These are phyloP conservation scores for Arabidopsis lyrata DNA, from an alignment of 441 rosid species.

Conservation along the genomic window DNA sequence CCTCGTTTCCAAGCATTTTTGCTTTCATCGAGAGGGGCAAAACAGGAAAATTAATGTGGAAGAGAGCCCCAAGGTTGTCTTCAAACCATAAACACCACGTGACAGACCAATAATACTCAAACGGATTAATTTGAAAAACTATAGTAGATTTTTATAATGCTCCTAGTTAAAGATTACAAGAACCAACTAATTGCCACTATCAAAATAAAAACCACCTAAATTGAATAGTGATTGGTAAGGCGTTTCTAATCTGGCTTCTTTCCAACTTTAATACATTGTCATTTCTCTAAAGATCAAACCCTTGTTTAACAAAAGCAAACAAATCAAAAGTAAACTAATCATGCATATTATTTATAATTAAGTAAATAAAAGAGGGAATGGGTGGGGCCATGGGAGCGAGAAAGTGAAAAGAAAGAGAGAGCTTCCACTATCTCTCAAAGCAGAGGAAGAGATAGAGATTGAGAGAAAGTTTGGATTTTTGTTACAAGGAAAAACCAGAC, in stretches of 20 bases:
- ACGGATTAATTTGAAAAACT: not conserved
- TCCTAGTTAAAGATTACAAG: not conserved
- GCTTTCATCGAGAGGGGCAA: not conserved
- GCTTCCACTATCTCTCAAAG: slow-evolving; percentile 25
- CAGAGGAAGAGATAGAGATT: not conserved
- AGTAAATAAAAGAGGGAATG: not conserved
- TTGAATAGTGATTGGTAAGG: not conserved
- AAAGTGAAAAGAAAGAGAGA: slow-evolving; percentile 45
- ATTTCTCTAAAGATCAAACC: not conserved
- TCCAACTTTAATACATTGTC: too few species aligned
- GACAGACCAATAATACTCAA: slow-evolving; percentile 7
- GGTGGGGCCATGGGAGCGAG: slow-evolving; percentile 24
- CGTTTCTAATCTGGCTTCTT: too few species aligned
- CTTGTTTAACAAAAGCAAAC: not conserved
- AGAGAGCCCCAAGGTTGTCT: slow-evolving; percentile 5
- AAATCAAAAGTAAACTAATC: not conserved
- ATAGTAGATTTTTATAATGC: not conserved
- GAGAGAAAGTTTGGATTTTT: slow-evolving; percentile 40
- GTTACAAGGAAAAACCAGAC: slow-evolving; percentile 41
- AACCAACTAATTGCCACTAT: not conserved
- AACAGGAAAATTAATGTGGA: not conserved
- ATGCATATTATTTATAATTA: not conserved
- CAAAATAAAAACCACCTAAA: not conserved
- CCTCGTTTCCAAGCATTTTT: not conserved
- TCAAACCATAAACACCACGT: slow-evolving; percentile 18